Conservation (phyloP, 2,329 filamentous ascomycete genomes). For the Hypoxylon sp. region DNA sequence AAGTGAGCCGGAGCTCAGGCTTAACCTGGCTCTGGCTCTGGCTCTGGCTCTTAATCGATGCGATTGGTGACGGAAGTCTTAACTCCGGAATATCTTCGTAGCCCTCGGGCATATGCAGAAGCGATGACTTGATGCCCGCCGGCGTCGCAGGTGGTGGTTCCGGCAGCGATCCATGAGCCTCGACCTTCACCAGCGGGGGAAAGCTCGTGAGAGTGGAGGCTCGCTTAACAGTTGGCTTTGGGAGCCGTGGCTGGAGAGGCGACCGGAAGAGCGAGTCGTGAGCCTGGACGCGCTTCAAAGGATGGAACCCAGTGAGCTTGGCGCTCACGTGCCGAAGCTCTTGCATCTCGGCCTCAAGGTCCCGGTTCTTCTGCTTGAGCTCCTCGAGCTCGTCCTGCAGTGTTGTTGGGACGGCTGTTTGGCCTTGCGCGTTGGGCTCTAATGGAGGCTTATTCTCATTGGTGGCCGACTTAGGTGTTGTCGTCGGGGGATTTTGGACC, state of each 20-base stretch:
- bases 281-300: background rate
- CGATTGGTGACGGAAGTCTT: constrained; percentile 15
- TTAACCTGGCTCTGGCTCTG: background rate
- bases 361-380: constrained; percentile 1
- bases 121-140: background rate
- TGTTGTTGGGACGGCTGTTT: background rate
- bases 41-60: background rate
- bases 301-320: constrained; percentile 2
- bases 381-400: background rate
- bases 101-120: background rate
- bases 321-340: background rate
- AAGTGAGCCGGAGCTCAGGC: background rate
- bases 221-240: background rate
- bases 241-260: background rate
- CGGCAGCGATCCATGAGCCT: background rate
- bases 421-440: background rate
- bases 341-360: constrained; percentile 4
- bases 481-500: background rate
- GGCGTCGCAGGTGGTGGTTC: background rate
- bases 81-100: constrained; percentile 14
- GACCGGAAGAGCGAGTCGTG: background rate
- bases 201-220: background rate
- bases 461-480: background rate
- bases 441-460: background rate
- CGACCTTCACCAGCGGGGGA: background rate